Evolutionary conservation across 257 asterid species (phyloP), one percentile per base, ranked within the genome.

Genomic region (Lavandula angustifolia): DNA sequence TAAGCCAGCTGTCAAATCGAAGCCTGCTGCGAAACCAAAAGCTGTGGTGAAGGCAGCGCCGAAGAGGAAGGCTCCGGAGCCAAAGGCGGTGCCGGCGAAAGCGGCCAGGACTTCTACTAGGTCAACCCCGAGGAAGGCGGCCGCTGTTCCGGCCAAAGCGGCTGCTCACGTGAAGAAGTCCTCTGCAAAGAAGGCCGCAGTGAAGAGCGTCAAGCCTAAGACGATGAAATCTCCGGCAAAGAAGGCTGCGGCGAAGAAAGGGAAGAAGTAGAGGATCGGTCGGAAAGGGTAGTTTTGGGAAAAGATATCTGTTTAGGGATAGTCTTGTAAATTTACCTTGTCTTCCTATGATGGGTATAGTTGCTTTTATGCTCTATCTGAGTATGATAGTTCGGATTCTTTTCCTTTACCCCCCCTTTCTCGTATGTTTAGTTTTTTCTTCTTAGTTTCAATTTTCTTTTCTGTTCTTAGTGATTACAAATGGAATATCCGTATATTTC

Each of bases 41-140:
- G 46, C 46, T 2, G 46, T 9, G 46, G 46, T 9, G 2, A 74
- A 57, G 60, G 32, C 82, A 0, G 82, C 78, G 3, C 53, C 76
- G 1, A 85, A 85, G 75, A 69, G 87, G 60, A 86, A 81, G 71
- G 82, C 81, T 1, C 80, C 82, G 6, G 87, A 75, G 70, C 31
- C 78, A 1, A 76, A 76, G 73, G 64, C 70, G 29, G 83, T 68
- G 22, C 78, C 82, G 0, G 84, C 85, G 1, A 86, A 86, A 76
- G 91, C 55, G 6, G 73, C 86, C 1, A 83, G 49, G 66, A 81
- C 85, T 0, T 55, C 86, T 12, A 73, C 84, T 0, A 80, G 83
- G 73, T 54, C 87, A 11, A 78, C 84, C 8, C 95, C 95, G 7
- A 78, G 74, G 78, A 80, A 74, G 73, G 77, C 69, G 1, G 74